Conservation (phyloP, 352 stramenopile genomes). For the Hyaloperonospora brassicae region DNA sequence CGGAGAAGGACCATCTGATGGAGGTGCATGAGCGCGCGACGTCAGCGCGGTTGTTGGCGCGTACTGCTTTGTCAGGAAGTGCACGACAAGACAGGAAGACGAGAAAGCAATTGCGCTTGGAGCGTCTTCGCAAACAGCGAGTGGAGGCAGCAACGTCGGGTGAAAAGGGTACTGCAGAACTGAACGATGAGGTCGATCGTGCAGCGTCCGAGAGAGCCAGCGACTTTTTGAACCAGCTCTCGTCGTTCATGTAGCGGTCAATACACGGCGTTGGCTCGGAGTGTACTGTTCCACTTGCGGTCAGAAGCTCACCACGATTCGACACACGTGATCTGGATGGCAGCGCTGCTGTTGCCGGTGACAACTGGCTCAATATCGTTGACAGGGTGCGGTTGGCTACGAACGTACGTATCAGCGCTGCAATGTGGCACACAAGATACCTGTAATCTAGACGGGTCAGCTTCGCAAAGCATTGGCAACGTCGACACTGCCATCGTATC, state of each 20-base stretch:
- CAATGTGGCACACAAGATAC: too few species aligned
- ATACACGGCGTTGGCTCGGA: too few species aligned
- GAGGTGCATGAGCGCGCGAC: constrained; percentile 52
- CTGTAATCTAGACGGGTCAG: too few species aligned
- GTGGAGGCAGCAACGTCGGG: constrained; percentile 5
- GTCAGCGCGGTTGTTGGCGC: constrained; percentile 34
- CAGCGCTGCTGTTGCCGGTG: too few species aligned
- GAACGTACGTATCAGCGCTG: too few species aligned
- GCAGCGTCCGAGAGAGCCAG: constrained; percentile 42
- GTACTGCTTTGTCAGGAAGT: constrained; percentile 8
- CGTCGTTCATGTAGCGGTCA: constrained; percentile 28
- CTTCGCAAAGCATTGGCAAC: too few species aligned
- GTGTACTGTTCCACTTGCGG: too few species aligned
- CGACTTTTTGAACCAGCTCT: constrained; percentile 52
- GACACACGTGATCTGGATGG: too few species aligned
- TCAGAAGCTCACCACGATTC: too few species aligned
- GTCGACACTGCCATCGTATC: too few species aligned
- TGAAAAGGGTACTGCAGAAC: not conserved
- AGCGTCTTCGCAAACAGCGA: constrained; percentile 45
- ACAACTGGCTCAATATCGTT: too few species aligned
- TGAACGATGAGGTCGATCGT: constrained; percentile 6
- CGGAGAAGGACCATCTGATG: constrained; percentile 56
- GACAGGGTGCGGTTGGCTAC: too few species aligned
- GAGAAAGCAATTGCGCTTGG: constrained; percentile 57
- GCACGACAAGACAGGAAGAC: constrained; percentile 29